phyloP scores from a whole-genome alignment of 306 rosid genomes.

The Dalbergia oliveri region DNA sequence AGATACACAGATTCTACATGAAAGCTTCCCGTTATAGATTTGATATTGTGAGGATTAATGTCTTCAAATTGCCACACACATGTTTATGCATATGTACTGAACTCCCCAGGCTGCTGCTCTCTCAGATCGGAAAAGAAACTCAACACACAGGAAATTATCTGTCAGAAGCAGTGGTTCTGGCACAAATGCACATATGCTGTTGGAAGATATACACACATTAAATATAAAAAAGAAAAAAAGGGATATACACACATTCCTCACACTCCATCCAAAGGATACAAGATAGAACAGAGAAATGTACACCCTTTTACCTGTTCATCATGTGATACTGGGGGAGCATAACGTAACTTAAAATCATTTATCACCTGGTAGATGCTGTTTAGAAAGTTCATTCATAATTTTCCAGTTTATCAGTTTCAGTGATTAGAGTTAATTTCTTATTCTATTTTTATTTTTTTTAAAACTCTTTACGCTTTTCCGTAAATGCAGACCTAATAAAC shows the following conservation, averaged over 20 bases:
- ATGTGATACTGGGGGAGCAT: constrained; percentile 14
- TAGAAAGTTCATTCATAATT: constrained; percentile 16
- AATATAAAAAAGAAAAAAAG: no score
- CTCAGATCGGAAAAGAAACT: constrained; percentile 40
- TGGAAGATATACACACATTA: background rate
- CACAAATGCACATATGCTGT: constrained; percentile 31
- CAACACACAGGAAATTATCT: constrained; percentile 37
- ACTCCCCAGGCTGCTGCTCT: constrained; percentile 33
- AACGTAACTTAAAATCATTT: constrained; percentile 25
- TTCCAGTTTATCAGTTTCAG: constrained; percentile 18
- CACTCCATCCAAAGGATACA: constrained; percentile 19
- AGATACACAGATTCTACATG: constrained; percentile 60
- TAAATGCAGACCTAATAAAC: no score
- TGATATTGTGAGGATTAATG: constrained; percentile 37
- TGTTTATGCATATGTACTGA: constrained; percentile 30
- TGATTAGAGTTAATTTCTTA: background rate
- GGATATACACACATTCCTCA: constrained; percentile 8
- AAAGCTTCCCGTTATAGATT: constrained; percentile 27
- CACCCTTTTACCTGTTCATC: constrained; percentile 29
- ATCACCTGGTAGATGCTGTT: background rate
- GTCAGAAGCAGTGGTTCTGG: constrained; percentile 40
- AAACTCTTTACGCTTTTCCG: no score
- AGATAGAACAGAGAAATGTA: constrained; percentile 28
- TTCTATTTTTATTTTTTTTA: no score
- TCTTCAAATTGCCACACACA: constrained; percentile 29